Evolutionary conservation across 495 filamentous ascomycete species (phyloP).

Genomic region (Penicillium cataractarum): DNA sequence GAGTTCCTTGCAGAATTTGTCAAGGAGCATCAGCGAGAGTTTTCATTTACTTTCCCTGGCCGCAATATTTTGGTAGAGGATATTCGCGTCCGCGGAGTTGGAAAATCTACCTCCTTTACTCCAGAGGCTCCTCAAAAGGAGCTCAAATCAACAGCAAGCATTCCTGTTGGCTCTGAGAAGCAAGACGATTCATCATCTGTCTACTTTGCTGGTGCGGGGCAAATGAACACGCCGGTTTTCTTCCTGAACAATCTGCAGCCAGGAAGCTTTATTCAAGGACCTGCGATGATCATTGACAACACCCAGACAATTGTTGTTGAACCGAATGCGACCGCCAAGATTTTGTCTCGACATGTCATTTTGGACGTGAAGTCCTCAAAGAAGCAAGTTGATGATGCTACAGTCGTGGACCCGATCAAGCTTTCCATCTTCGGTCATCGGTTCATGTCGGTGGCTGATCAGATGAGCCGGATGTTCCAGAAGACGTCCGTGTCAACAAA

Average conservation of each 20-base stretch:
- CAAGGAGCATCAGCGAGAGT: slow-evolving; percentile 52
- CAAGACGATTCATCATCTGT: slow-evolving; percentile 41
- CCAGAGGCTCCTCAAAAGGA: slow-evolving; percentile 41
- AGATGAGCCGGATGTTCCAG: slow-evolving; percentile 93
- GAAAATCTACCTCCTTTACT: slow-evolving; percentile 22
- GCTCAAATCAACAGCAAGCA: slow-evolving; percentile 37
- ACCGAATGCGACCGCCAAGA: slow-evolving; percentile 64
- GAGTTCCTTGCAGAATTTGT: slow-evolving; percentile 50
- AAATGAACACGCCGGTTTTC: slow-evolving; percentile 78
- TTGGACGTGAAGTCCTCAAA: slow-evolving; percentile 64
- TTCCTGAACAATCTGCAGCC: slow-evolving; percentile 75
- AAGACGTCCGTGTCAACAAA: slow-evolving; percentile 98
- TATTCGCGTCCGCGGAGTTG: slow-evolving; percentile 52
- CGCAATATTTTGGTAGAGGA: slow-evolving; percentile 55
- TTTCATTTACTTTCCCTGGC: slow-evolving; percentile 52
- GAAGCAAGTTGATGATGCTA: slow-evolving; percentile 57
- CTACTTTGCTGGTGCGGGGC: slow-evolving; percentile 62
- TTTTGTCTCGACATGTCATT: slow-evolving; percentile 48
- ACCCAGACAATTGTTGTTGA: slow-evolving; percentile 96
- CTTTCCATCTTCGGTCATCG: slow-evolving; percentile 94
- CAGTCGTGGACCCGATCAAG: slow-evolving; percentile 76
- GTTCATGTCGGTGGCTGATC: slow-evolving; percentile 99
- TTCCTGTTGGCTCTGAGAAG: slow-evolving; percentile 29
- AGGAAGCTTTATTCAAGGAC: slow-evolving; percentile 78
- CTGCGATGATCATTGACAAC: slow-evolving; percentile 89